Conservation (phyloP, 108 stramenopile species). For the Chaetoceros tenuissimus region DNA sequence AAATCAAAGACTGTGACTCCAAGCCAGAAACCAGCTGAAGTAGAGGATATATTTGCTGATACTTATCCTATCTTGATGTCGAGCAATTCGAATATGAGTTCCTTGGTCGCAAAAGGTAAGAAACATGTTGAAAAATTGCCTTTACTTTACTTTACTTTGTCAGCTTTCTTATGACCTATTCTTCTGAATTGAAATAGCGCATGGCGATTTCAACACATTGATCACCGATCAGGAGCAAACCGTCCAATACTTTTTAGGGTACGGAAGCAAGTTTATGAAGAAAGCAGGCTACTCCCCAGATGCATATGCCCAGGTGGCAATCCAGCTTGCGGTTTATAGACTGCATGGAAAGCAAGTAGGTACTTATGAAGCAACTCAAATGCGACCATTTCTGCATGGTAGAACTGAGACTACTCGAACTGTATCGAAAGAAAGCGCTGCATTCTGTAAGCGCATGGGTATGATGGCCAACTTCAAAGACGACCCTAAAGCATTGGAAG, state of each 20-base stretch:
- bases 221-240: conserved; percentile 39
- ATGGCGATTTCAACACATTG: conserved; percentile 29
- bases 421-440: conserved; percentile 43
- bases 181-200: conserved; percentile 11
- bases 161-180: background rate
- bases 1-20: conserved; percentile 10
- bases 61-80: background rate
- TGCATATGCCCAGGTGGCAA: conserved; percentile 81
- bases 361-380: conserved; percentile 80
- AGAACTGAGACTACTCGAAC: conserved; percentile 77
- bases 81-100: background rate
- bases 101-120: conserved; percentile 2
- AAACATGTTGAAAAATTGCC: background rate
- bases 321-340: conserved; percentile 77
- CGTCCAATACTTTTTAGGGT: conserved; percentile 63
- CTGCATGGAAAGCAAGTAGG: conserved; percentile 65
- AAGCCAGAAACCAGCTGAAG: conserved; percentile 12
- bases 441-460: conserved; percentile 52
- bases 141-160: conserved; percentile 2
- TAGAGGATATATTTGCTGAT: conserved; percentile 46
- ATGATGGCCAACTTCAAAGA: conserved; percentile 11
- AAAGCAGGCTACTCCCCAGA: conserved; percentile 74
- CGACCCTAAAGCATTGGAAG: conserved; percentile 17
- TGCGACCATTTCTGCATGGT: conserved; percentile 65
- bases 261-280: conserved; percentile 68